Percentiles rank a stretch among this genome's conserved stretches.
phyloP scores from a whole-genome alignment of 352 stramenopile species.

The Globisporangium radiosum region DNA sequence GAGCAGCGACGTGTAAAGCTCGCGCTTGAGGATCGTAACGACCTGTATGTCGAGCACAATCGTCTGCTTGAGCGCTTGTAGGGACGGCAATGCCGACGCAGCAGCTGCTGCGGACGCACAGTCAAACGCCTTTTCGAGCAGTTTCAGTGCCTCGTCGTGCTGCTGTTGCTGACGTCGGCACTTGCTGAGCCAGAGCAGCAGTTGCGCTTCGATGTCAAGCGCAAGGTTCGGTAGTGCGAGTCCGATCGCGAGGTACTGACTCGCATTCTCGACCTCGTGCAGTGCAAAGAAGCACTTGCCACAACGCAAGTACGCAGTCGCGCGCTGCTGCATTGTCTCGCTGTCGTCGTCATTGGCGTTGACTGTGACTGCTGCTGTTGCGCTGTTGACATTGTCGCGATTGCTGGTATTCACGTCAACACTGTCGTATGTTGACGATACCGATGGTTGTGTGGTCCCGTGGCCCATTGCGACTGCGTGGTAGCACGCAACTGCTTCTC shows the following conservation, averaged over 20 bases:
- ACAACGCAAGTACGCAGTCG: constrained; percentile 38
- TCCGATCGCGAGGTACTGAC: constrained; percentile 32
- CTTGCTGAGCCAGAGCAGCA: constrained; percentile 56
- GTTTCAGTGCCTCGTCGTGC: constrained; percentile 37
- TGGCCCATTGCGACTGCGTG: constrained; percentile 31
- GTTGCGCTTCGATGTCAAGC: constrained; percentile 35
- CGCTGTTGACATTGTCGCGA: too few species aligned
- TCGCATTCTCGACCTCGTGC: constrained; percentile 38
- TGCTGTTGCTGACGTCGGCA: constrained; percentile 48
- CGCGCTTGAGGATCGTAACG: constrained; percentile 35
- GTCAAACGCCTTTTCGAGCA: constrained; percentile 51
- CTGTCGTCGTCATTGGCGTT: constrained; percentile 20
- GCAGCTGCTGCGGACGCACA: constrained; percentile 31
- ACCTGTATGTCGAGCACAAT: constrained; percentile 67
- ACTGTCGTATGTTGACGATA: too few species aligned
- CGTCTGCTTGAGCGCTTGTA: constrained; percentile 31
- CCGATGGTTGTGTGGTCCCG: too few species aligned
- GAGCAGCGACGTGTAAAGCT: constrained; percentile 40
- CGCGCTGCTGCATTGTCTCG: constrained; percentile 33
- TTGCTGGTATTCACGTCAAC: too few species aligned
- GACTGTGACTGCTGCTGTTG: too few species aligned
- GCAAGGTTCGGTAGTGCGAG: constrained; percentile 27
- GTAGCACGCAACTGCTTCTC: constrained; percentile 40
- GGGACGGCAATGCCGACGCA: constrained; percentile 25
- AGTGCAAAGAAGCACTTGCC: constrained; percentile 62